A percentile compares a stretch with the other conserved stretches of the same genome.
These are phyloP conservation scores for Beauveria rudraprayagi DNA, from an alignment of 2,329 filamentous ascomycete species.

Conservation along the genomic window DNA sequence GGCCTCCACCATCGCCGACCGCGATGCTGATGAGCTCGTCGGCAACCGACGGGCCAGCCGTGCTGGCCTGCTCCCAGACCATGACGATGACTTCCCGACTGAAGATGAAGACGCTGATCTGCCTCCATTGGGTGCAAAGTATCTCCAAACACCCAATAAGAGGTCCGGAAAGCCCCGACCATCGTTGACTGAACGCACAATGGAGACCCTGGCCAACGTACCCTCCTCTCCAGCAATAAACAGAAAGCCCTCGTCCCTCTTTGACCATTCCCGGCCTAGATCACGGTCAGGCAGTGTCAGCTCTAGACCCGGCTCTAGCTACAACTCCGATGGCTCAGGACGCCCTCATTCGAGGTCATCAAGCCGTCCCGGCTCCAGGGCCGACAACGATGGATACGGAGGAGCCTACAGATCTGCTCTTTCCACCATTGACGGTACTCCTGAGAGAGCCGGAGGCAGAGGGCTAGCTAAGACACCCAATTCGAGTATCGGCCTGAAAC, in stretches of 20 bases:
- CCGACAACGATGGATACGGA: slow-evolving; percentile 39
- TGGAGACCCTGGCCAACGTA: slow-evolving; percentile 72
- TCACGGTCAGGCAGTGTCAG: slow-evolving; percentile 37
- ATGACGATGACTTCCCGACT: slow-evolving; percentile 12
- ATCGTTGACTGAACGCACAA: slow-evolving; percentile 74
- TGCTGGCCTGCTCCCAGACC: not conserved
- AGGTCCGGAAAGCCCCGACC: slow-evolving; percentile 29
- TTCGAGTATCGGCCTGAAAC: slow-evolving; percentile 18
- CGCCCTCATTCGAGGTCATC: slow-evolving; percentile 40
- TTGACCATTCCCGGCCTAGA: slow-evolving; percentile 52
- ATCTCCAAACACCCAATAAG: slow-evolving; percentile 17
- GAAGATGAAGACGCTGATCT: not conserved
- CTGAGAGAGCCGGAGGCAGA: slow-evolving; percentile 24
- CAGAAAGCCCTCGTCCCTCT: slow-evolving; percentile 64
- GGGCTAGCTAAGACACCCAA: slow-evolving; percentile 18
- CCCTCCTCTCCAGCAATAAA: slow-evolving; percentile 68
- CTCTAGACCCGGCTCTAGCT: slow-evolving; percentile 50
- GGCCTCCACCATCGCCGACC: slow-evolving; percentile 11
- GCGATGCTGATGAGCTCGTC: not conserved
- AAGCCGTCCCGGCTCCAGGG: slow-evolving; percentile 49
- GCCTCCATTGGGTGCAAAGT: not conserved
- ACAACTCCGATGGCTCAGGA: slow-evolving; percentile 51
- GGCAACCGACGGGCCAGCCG: not conserved
- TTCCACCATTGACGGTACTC: slow-evolving; percentile 36
- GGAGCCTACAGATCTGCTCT: slow-evolving; percentile 36